phyloP scores from a whole-genome alignment of 495 filamentous ascomycete species.

The Neurospora sp. region DNA sequence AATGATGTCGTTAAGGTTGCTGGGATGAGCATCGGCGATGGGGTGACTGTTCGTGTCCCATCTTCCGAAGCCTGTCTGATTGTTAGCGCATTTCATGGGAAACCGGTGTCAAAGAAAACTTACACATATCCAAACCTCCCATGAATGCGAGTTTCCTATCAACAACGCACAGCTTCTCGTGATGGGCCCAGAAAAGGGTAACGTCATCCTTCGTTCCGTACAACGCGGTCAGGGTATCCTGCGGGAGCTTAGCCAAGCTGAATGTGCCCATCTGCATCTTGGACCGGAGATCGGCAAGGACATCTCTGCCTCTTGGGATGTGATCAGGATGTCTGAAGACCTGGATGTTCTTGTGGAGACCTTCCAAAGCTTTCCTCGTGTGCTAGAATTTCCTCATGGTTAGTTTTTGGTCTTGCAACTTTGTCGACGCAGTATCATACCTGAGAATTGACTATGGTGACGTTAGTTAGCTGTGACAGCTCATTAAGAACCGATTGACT shows the following conservation, averaged over 20 bases:
- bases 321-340: slow-evolving; percentile 94
- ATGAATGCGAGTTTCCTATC: slow-evolving; percentile 81
- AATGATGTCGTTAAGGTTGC: slow-evolving; percentile 59
- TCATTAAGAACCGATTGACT: background rate
- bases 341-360: slow-evolving; percentile 73
- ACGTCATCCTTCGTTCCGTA: slow-evolving; percentile 73
- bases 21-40: slow-evolving; percentile 77
- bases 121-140: slow-evolving; percentile 67
- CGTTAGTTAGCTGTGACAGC: background rate
- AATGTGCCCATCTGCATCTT: slow-evolving; percentile 38
- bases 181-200: slow-evolving; percentile 91
- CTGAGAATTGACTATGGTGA: slow-evolving; percentile 55
- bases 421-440: slow-evolving; percentile 12
- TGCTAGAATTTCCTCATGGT: slow-evolving; percentile 37
- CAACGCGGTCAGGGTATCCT: slow-evolving; percentile 58
- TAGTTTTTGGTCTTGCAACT: background rate
- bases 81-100: slow-evolving; percentile 5
- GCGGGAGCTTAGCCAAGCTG: slow-evolving; percentile 47
- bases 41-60: slow-evolving; percentile 63
- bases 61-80: slow-evolving; percentile 42
- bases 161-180: slow-evolving; percentile 84
- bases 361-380: slow-evolving; percentile 75
- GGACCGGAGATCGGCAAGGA: slow-evolving; percentile 26
- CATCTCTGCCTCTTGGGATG: slow-evolving; percentile 55
- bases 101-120: slow-evolving; percentile 1